Percentiles rank a stretch among this genome's conserved stretches.
Conservation (phyloP, 2,329 filamentous ascomycete genomes). For the Calonectria pseudoturangicola region DNA sequence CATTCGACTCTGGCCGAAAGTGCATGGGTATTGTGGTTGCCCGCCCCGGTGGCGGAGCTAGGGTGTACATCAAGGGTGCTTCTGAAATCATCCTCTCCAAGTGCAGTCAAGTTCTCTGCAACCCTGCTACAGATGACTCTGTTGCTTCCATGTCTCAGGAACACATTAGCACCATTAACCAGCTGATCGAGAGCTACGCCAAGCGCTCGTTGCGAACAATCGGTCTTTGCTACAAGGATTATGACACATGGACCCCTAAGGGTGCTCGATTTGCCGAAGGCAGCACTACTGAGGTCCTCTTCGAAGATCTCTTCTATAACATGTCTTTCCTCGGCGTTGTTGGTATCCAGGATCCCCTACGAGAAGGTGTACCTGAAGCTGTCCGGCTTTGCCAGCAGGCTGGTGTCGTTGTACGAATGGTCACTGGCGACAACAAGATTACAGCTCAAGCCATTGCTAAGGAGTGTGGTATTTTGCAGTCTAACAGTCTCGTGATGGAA, state of each 20-base stretch:
- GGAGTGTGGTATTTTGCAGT: slow-evolving; percentile 84
- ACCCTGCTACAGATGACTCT: slow-evolving; percentile 68
- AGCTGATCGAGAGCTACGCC: slow-evolving; percentile 86
- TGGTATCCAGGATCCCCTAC: slow-evolving; percentile 88
- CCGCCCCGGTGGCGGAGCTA: slow-evolving; percentile 69
- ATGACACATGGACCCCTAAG: slow-evolving; percentile 87
- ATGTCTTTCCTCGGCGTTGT: slow-evolving; percentile 83
- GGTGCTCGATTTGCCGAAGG: slow-evolving; percentile 72
- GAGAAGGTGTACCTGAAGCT: slow-evolving; percentile 83
- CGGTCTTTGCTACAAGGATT: slow-evolving; percentile 88
- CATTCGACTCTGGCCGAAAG: slow-evolving; percentile 85
- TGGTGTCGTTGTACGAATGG: slow-evolving; percentile 88
- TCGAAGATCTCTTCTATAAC: slow-evolving; percentile 79
- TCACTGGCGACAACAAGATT: slow-evolving; percentile 87
- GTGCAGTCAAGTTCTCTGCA: slow-evolving; percentile 70
- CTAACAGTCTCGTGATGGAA: slow-evolving; percentile 83
- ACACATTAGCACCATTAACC: slow-evolving; percentile 74
- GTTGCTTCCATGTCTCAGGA: slow-evolving; percentile 68
- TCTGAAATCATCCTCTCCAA: slow-evolving; percentile 78
- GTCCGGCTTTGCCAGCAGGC: slow-evolving; percentile 84
- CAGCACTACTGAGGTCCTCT: slow-evolving; percentile 76
- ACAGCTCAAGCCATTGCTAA: slow-evolving; percentile 87
- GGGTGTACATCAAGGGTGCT: slow-evolving; percentile 78
- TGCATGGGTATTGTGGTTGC: slow-evolving; percentile 79
- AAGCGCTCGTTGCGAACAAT: slow-evolving; percentile 89